phyloP scores from a whole-genome alignment of 306 rosid species.

The Inga oerstediana region DNA sequence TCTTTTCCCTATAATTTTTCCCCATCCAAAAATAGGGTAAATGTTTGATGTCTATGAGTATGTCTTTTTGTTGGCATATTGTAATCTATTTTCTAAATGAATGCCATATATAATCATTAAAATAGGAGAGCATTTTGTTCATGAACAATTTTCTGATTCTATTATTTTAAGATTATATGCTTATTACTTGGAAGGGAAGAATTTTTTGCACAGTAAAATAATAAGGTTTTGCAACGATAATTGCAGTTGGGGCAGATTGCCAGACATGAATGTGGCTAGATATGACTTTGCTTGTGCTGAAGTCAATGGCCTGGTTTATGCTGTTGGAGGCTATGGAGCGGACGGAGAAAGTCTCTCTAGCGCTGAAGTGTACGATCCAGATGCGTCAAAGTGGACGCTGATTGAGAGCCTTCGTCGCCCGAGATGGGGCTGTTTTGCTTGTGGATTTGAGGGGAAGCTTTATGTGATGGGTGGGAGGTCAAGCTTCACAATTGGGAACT shows the following conservation, averaged over 20 bases:
- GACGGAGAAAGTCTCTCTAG: constrained; percentile 74
- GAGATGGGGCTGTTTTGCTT: constrained; percentile 91
- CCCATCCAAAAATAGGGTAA: no score
- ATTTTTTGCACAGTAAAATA: background rate
- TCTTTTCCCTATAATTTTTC: no score
- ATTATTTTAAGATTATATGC: background rate
- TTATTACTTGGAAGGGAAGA: background rate
- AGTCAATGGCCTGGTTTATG: constrained; percentile 80
- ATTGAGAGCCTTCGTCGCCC: constrained; percentile 93
- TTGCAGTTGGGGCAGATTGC: constrained; percentile 87
- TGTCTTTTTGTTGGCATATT: background rate
- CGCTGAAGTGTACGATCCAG: constrained; percentile 81
- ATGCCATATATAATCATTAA: background rate
- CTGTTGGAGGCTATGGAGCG: constrained; percentile 79
- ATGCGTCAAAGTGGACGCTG: constrained; percentile 66
- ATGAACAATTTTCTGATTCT: background rate
- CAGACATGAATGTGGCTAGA: constrained; percentile 78
- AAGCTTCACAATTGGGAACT: constrained; percentile 87
- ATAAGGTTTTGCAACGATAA: constrained; percentile 14
- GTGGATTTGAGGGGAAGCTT: constrained; percentile 87
- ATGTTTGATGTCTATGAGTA: background rate
- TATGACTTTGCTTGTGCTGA: constrained; percentile 88
- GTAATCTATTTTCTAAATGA: background rate
- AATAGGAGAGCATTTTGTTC: background rate
- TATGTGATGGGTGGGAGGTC: constrained; percentile 99